A percentile compares a stretch with the other conserved stretches of the same genome.
phyloP scores from a whole-genome alignment of 1,139 yeast species.

The Entelexis sorbosivorans region DNA sequence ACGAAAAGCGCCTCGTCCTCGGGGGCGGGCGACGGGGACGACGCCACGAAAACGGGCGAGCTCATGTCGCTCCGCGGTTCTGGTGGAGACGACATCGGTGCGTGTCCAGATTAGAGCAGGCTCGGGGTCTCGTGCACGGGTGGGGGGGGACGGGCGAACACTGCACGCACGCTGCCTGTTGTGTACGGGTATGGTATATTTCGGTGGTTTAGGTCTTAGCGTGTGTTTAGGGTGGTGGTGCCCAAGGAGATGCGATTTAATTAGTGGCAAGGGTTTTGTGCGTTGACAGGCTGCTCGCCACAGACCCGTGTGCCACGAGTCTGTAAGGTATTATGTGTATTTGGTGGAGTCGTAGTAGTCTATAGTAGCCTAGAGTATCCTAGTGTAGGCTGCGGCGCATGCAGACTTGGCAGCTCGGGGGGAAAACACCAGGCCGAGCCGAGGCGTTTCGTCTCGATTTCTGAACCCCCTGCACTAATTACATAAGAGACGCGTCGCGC shows the following conservation, averaged over 20 bases:
- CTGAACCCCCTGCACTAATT: not conserved
- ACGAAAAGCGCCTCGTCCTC: constrained; percentile 12
- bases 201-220: not conserved
- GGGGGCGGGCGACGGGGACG: constrained; percentile 6
- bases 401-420: no score
- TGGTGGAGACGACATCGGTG: constrained; percentile 16
- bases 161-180: not conserved
- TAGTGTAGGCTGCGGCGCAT: no score
- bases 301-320: no score
- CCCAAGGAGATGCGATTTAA: not conserved
- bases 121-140: not conserved
- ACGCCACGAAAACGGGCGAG: constrained; percentile 19
- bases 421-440: no score
- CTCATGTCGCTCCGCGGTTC: constrained; percentile 15
- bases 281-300: constrained; percentile 1
- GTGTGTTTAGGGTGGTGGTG: not conserved
- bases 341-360: no score
- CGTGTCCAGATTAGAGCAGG: no score
- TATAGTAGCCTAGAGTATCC: no score
- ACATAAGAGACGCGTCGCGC: constrained; percentile 3
- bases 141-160: not conserved
- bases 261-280: constrained; percentile 6
- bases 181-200: not conserved
- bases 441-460: no score
- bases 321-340: no score